phyloP scores from a whole-genome alignment of 2,329 filamentous ascomycete species.

The Pseudogymnoascus destructans region DNA sequence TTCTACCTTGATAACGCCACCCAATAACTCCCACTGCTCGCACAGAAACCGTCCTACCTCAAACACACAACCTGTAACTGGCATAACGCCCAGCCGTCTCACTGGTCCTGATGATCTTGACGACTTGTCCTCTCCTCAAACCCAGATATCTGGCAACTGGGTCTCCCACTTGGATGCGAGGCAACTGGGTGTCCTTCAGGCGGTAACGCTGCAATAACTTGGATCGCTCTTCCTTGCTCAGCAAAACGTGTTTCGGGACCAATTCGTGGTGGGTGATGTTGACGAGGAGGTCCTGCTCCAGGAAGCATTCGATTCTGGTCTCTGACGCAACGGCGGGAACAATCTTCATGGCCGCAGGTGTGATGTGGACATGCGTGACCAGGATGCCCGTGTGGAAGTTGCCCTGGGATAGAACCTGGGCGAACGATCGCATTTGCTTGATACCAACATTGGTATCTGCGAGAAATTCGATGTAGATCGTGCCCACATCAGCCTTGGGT shows the following conservation, averaged over 20 bases:
- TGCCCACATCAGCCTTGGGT: constrained; percentile 59
- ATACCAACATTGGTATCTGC: constrained; percentile 69
- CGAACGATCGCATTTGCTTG: constrained; percentile 83
- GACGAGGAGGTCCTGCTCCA: constrained; percentile 88
- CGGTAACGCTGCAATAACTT: constrained; percentile 80
- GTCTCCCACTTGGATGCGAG: constrained; percentile 80
- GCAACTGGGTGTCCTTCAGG: constrained; percentile 93
- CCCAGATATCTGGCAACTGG: constrained; percentile 88
- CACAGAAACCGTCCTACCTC: constrained; percentile 17
- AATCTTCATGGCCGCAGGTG: constrained; percentile 75
- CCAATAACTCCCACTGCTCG: constrained; percentile 4
- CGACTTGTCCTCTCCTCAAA: constrained; percentile 80
- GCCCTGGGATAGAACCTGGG: constrained; percentile 64
- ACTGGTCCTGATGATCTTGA: constrained; percentile 93
- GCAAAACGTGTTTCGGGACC: constrained; percentile 81
- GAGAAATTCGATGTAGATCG: constrained; percentile 89
- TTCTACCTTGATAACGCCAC: constrained; percentile 6
- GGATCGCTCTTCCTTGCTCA: constrained; percentile 80
- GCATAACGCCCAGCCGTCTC: constrained; percentile 95
- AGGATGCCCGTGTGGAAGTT: constrained; percentile 86
- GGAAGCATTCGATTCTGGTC: constrained; percentile 83
- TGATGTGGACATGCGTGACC: constrained; percentile 70
- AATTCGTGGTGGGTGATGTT: constrained; percentile 98
- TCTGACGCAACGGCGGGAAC: constrained; percentile 63
- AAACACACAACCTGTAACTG: constrained; percentile 69